Percentiles rank a stretch among this genome's conserved stretches.
phyloP scores from a whole-genome alignment of 2,329 filamentous ascomycete species.

The Xylariaceae sp. region DNA sequence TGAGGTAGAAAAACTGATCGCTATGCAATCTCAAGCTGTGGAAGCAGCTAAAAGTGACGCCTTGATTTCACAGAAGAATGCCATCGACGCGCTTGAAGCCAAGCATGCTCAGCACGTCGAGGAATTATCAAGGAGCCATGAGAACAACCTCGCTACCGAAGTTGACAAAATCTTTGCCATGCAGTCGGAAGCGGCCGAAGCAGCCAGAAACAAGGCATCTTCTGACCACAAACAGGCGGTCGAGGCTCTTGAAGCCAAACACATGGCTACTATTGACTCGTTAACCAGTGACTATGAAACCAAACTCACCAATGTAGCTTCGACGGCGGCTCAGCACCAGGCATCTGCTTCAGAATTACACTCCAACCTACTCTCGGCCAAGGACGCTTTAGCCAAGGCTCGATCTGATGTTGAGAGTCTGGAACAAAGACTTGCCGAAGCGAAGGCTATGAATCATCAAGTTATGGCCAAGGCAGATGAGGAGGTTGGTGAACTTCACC shows the following conservation, averaged over 20 bases:
- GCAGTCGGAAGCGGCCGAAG: slow-evolving; percentile 40
- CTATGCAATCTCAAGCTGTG: slow-evolving; percentile 40
- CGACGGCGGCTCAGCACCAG: slow-evolving; percentile 32
- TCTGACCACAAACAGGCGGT: slow-evolving; percentile 20
- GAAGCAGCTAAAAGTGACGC: slow-evolving; percentile 41
- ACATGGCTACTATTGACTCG: slow-evolving; percentile 44
- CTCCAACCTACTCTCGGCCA: slow-evolving; percentile 33
- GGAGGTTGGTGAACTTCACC: slow-evolving; percentile 46
- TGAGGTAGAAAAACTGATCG: slow-evolving; percentile 44
- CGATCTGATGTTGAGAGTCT: slow-evolving; percentile 28
- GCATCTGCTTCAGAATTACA: slow-evolving; percentile 31
- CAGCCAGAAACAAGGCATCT: slow-evolving; percentile 37
- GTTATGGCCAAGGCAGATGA: slow-evolving; percentile 42
- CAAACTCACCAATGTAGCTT: slow-evolving; percentile 25
- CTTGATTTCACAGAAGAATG: slow-evolving; percentile 26
- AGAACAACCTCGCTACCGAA: slow-evolving; percentile 30
- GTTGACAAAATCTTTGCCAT: slow-evolving; percentile 37
- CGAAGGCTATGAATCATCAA: slow-evolving; percentile 32
- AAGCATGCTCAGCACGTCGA: slow-evolving; percentile 45
- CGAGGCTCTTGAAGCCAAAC: slow-evolving; percentile 36
- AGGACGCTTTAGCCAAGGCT: slow-evolving; percentile 31
- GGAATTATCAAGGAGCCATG: slow-evolving; percentile 38
- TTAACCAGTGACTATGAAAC: slow-evolving; percentile 34
- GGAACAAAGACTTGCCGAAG: slow-evolving; percentile 34
- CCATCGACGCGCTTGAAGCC: slow-evolving; percentile 37